Conservation (phyloP, 768 basidiomycete species). For the Boletus fagicola region DNA sequence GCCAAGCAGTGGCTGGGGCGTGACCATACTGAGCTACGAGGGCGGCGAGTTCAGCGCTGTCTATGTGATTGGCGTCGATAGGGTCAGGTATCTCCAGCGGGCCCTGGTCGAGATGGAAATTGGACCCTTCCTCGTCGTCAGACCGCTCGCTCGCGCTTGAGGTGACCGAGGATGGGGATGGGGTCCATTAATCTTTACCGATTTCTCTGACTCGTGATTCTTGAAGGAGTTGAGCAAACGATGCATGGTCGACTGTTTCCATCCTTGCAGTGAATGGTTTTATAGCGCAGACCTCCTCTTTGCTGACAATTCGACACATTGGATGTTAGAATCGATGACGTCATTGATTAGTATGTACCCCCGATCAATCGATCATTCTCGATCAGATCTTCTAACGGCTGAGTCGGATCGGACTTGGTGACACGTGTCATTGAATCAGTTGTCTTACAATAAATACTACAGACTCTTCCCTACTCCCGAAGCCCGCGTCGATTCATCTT, state of each 20-base stretch:
- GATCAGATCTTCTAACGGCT: neutral
- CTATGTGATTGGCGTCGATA: constrained; percentile 3
- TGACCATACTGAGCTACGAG: constrained; percentile 67
- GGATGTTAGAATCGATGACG: neutral
- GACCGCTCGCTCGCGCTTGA: constrained; percentile 3
- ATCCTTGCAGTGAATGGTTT: neutral
- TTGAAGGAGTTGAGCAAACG: constrained; percentile 1
- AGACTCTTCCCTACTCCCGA: neutral
- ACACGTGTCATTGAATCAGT: neutral
- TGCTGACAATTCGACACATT: neutral
- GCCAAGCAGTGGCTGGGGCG: constrained; percentile 67
- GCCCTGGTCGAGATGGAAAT: constrained; percentile 1
- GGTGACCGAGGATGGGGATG: neutral
- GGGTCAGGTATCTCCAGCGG: constrained; percentile 11
- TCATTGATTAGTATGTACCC: neutral
- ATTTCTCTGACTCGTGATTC: neutral
- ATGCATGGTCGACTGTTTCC: neutral
- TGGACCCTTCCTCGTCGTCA: neutral
- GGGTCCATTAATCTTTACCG: neutral
- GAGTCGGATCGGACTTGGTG: neutral
- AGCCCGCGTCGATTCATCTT: neutral
- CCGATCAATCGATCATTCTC: neutral
- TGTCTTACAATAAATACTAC: neutral
- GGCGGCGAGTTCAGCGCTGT: constrained; percentile 37
- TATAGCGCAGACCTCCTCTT: neutral